These are phyloP conservation scores for Boehmeria nivea DNA, from an alignment of 306 rosid genomes.

Conservation along the genomic window DNA sequence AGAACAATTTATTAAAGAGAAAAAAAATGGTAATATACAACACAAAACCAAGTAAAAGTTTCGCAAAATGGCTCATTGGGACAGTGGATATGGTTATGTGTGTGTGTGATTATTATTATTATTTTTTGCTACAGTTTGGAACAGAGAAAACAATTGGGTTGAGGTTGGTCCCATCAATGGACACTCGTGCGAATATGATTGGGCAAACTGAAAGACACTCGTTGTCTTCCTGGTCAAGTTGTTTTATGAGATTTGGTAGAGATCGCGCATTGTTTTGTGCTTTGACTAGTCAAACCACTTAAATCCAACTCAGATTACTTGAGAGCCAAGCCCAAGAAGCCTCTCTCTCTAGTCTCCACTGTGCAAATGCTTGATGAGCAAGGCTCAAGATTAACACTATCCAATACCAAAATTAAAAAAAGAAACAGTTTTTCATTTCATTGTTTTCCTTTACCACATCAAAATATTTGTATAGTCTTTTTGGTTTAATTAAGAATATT, in stretches of 20 bases:
- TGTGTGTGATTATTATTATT: too few relatives aligned
- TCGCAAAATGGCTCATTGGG: too few relatives aligned
- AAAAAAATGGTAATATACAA: too few relatives aligned
- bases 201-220: not conserved
- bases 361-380: not conserved
- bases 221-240: not conserved
- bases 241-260: not conserved
- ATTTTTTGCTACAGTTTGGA: too few relatives aligned
- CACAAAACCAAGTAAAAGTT: too few relatives aligned
- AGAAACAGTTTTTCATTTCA: too few relatives aligned
- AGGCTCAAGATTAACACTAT: not conserved
- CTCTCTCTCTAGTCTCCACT: not conserved
- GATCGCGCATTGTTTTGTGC: not conserved
- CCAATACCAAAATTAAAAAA: too few relatives aligned
- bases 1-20: too few relatives aligned
- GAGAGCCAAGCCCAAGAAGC: conserved; percentile 2
- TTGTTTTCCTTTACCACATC: too few relatives aligned
- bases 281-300: not conserved
- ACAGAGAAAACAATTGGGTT: not conserved
- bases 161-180: not conserved
- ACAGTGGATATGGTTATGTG: too few relatives aligned
- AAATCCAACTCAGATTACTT: not conserved
- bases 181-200: not conserved
- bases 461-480: too few relatives aligned
- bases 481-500: too few relatives aligned